Base-by-base conservation (phyloP, 1,284 basidiomycete species). In the Cronartium quercuum region DNA sequence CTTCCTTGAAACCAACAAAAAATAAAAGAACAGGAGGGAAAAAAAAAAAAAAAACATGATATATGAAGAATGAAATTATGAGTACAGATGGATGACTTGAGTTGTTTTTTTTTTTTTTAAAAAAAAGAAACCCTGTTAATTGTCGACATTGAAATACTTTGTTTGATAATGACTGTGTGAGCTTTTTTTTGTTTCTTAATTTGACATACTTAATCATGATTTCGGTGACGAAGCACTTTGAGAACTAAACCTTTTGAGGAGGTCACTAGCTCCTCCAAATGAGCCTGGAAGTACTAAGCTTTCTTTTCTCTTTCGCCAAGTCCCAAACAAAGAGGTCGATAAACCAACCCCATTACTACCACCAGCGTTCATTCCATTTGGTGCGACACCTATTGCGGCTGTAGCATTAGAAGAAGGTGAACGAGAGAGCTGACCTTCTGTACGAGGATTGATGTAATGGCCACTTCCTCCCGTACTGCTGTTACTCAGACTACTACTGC, bases 221-320 rank as follows among this genome's bases (percentile, higher is more conserved):
- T 21, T 55, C n/a, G 51, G 51, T 21, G 51, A 55, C n/a, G 51
- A 55, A 55, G 51, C n/a, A 38, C 37, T 42, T 41, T 51, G 40
- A 40, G n/a, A 42, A 58, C 69, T 73, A 55, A 73, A 65, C 38
- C 62, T 60, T 65, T 65, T 73, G 2, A 73, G 41, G 51, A 73
- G 40, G 4, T 73, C 69, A 15, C 60, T 64, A n/a, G 69, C 69
- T 18, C 61, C 69, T 24, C 42, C 40, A 29, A 65, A 73, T 5
- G 69, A 73, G 24, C 42, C 24, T 15, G 13, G 47, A 18, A 58
- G 37, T 37, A 60, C 18, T 24, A 6, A 10, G 38, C 60, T 64
- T 55, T 73, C 69, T 38, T 63, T 73, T 29, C 69, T 24, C 13
- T 55, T 63, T 65, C 69, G 64, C 69, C 69, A 73, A 21, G 42